Evolutionary conservation across 768 basidiomycete species (phyloP).

Genomic region (Leccinum boreale): DNA sequence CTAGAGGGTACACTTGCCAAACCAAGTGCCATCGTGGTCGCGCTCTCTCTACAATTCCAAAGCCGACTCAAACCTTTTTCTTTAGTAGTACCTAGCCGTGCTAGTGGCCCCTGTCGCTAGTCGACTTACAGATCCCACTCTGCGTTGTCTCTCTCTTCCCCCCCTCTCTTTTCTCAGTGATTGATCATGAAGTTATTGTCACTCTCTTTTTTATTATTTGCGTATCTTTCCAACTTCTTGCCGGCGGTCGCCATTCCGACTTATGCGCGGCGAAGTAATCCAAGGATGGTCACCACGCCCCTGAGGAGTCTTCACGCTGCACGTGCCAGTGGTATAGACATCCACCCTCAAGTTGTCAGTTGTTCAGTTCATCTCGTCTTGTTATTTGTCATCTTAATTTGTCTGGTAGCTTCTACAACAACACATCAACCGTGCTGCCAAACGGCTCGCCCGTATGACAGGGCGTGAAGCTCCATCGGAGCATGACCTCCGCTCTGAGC

Average conservation of each 20-base stretch:
- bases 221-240: conserved; percentile 45
- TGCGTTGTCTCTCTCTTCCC: background rate
- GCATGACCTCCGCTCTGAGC: conserved; percentile 42
- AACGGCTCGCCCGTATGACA: conserved; percentile 67
- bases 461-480: conserved; percentile 51
- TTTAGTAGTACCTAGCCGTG: background rate
- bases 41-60: conserved; percentile 10
- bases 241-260: conserved; percentile 29
- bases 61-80: conserved; percentile 10
- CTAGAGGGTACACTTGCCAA: background rate
- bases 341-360: conserved; percentile 45
- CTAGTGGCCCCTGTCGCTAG: conserved; percentile 8
- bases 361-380: background rate
- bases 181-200: conserved; percentile 51
- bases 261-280: conserved; percentile 6
- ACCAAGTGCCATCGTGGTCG: conserved; percentile 21
- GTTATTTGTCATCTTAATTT: background rate
- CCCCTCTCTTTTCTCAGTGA: background rate
- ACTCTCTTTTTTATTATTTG: conserved; percentile 49
- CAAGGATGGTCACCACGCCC: conserved; percentile 40
- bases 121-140: conserved; percentile 6
- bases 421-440: conserved; percentile 61
- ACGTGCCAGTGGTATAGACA: conserved; percentile 19
- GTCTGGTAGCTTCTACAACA: conserved; percentile 58
- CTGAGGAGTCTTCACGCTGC: conserved; percentile 35